phyloP scores from a whole-genome alignment of 2,329 filamentous ascomycete genomes.

The Sordariomycetes sp. region DNA sequence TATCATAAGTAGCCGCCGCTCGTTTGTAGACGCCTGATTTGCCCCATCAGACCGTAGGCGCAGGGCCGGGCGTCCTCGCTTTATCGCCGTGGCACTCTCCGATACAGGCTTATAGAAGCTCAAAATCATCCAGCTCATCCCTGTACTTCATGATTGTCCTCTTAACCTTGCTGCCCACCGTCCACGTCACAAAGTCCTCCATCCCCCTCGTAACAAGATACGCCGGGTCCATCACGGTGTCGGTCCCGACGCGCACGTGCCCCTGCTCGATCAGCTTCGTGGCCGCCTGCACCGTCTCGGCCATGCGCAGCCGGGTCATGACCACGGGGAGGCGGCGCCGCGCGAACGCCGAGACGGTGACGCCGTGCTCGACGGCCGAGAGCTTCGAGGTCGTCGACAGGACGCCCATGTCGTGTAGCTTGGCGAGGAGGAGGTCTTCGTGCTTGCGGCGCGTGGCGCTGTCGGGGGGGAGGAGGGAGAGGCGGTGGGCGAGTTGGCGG shows the following conservation, averaged over 20 bases:
- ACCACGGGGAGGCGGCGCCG: constrained; percentile 75
- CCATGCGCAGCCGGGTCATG: constrained; percentile 86
- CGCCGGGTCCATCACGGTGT: constrained; percentile 81
- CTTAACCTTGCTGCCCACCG: constrained; percentile 95
- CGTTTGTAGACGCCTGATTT: neutral
- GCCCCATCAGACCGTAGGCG: neutral
- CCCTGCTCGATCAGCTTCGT: constrained; percentile 89
- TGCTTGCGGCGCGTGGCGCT: constrained; percentile 72
- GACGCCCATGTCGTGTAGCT: constrained; percentile 88
- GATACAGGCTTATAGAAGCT: constrained; percentile 53
- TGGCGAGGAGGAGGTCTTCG: constrained; percentile 79
- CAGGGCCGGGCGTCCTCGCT: neutral
- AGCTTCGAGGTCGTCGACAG: constrained; percentile 66
- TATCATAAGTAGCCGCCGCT: constrained; percentile 2
- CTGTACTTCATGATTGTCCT: constrained; percentile 89
- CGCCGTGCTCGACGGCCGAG: constrained; percentile 74
- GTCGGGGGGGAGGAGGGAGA: constrained; percentile 71
- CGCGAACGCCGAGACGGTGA: constrained; percentile 84
- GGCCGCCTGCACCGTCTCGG: constrained; percentile 76
- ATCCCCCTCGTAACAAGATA: constrained; percentile 81
- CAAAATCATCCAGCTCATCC: constrained; percentile 92
- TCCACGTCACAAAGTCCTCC: constrained; percentile 96
- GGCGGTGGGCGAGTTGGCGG: constrained; percentile 78
- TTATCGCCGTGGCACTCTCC: neutral
- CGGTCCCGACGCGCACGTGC: constrained; percentile 82